phyloP scores from a whole-genome alignment of 2,329 filamentous ascomycete species.

The Corynespora cassiicola region DNA sequence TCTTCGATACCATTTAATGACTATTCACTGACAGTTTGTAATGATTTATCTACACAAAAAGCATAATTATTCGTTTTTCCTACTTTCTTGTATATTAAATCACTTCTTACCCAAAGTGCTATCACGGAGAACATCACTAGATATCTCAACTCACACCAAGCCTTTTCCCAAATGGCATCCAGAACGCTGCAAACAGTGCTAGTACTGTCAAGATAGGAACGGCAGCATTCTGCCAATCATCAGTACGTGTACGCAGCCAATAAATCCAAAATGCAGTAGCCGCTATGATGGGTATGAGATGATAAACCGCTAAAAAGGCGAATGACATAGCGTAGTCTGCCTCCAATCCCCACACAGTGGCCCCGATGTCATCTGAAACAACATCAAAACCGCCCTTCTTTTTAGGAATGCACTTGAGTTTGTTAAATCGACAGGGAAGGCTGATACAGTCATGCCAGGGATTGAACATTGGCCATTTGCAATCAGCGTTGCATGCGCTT shows the following conservation, averaged over 20 bases:
- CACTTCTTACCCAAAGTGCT: too few relatives aligned
- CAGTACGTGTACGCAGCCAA: slow-evolving; percentile 4
- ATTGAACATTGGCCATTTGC: not conserved
- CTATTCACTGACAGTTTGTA: too few relatives aligned
- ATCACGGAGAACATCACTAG: too few relatives aligned
- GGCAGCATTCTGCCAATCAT: slow-evolving; percentile 5
- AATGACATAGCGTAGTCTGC: not conserved
- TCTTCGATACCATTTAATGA: too few relatives aligned
- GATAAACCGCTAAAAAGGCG: slow-evolving; percentile 2
- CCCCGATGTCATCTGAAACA: not conserved
- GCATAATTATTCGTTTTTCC: too few relatives aligned
- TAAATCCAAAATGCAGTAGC: slow-evolving; percentile 8
- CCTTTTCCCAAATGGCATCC: slow-evolving; percentile 5
- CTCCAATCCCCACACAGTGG: not conserved
- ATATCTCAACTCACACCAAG: too few relatives aligned
- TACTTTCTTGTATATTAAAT: too few relatives aligned
- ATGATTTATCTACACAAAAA: too few relatives aligned
- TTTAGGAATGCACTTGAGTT: not conserved
- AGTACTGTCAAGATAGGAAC: slow-evolving; percentile 6
- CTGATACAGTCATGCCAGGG: not conserved
- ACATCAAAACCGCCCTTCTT: not conserved
- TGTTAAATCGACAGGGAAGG: not conserved
- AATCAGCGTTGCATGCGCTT: not conserved
- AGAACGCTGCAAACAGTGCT: slow-evolving; percentile 5
- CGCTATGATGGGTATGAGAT: slow-evolving; percentile 5